phyloP scores from a whole-genome alignment of 164 flowering plant species.

The Vitis amurensis region DNA sequence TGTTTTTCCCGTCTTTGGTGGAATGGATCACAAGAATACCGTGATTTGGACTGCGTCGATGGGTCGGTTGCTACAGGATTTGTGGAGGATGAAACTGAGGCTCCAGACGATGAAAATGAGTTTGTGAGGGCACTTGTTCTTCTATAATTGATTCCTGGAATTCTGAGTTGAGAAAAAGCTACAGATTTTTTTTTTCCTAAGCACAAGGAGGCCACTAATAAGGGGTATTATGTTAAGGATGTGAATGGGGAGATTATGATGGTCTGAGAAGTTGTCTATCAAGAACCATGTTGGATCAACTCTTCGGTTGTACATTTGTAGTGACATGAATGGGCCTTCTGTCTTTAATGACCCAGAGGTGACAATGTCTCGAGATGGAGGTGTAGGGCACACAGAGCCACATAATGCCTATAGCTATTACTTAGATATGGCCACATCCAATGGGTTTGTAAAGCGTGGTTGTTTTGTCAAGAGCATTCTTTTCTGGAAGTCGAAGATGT shows the following conservation, averaged over 20 bases:
- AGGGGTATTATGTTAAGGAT: slow-evolving; percentile 92
- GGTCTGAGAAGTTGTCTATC: slow-evolving; percentile 81
- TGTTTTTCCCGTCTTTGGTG: too few relatives aligned
- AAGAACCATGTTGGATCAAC: slow-evolving; percentile 86
- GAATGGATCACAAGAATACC: too few relatives aligned
- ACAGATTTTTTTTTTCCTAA: too few relatives aligned
- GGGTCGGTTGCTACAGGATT: too few relatives aligned
- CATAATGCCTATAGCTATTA: slow-evolving; percentile 97
- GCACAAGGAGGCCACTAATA: slow-evolving; percentile 84
- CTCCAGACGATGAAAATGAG: too few relatives aligned
- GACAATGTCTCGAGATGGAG: slow-evolving; percentile 98
- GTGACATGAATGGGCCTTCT: slow-evolving; percentile 99
- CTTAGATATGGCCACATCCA: slow-evolving; percentile 90
- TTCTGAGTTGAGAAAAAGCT: too few relatives aligned
- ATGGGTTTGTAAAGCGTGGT: slow-evolving; percentile 89
- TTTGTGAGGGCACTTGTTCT: too few relatives aligned
- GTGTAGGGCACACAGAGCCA: slow-evolving; percentile 84
- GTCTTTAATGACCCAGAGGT: slow-evolving; percentile 99
- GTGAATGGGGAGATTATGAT: slow-evolving; percentile 80
- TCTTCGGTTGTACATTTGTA: slow-evolving; percentile 92
- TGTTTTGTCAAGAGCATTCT: slow-evolving; percentile 92
- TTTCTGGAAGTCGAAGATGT: slow-evolving; percentile 97
- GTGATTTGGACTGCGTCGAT: too few relatives aligned
- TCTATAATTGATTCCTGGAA: too few relatives aligned
- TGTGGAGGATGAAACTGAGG: too few relatives aligned